Base-by-base conservation (phyloP, 805 yeast species). In the Yarrowia sp. region DNA sequence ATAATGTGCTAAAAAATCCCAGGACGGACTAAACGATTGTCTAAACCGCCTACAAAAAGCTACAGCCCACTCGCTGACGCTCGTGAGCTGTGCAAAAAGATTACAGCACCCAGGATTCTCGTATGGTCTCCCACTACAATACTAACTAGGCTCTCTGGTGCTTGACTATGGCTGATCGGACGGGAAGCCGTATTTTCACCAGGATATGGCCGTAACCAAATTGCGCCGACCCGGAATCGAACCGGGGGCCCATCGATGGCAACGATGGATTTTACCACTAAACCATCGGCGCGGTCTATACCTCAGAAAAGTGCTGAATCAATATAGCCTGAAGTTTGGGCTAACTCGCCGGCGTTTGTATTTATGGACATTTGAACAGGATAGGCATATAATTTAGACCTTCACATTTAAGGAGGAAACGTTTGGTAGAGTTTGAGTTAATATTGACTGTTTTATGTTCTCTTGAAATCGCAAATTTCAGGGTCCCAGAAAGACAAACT, bases 51-150 rank as follows among this genome's bases (percentile, higher is more conserved):
- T 42, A n/a, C 44, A 42, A 42, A 14, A 39, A 39, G 5, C 8
- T 14, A 42, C 6, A n/a, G 10, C 17, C 20, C 44, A 42, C 1
- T 5, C 44, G 44, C 44, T 42, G n/a, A n/a, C n/a, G n/a, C n/a
- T 8, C 12, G 44, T 20, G 8, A 10, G n/a, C 9, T n/a, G 17
- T 9, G 20, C 5, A 10, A 52, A 52, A 52, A 52, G 56, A 52
- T 52, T 52, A 52, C 56, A 52, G 56, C 56, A 52, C 56, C 56
- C 56, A 52, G 56, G 56, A 52, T 52, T 52, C 56, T 52, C 56
- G 56, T 52, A 52, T 52, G 56, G 56, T 52, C 56, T 52, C 56
- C 56, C 56, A 52, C 56, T 52, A 52, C 56, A 52, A 52, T 52
- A 52, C 56, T 52, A 52, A 52, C 56, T 52, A 52, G 56, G 56